A percentile compares a stretch with the other conserved stretches of the same genome.
phyloP scores from a whole-genome alignment of 257 asterid species.

The Vinca minor region DNA sequence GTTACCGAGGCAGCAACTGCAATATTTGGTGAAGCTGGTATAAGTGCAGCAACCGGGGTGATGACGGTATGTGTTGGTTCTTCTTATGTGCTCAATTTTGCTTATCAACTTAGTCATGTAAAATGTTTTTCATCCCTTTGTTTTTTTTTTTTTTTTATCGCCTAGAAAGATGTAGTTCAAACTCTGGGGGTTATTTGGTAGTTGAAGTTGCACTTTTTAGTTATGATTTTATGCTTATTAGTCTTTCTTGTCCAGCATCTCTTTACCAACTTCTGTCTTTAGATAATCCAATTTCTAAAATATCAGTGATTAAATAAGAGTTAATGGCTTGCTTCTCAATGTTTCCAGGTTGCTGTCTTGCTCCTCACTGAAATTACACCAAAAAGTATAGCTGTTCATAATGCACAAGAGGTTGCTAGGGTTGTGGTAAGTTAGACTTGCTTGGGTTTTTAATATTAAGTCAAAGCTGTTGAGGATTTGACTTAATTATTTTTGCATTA shows the following conservation, averaged over 20 bases:
- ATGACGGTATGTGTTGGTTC: conserved; percentile 68
- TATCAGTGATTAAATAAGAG: conserved; percentile 10
- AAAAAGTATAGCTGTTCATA: conserved; percentile 95
- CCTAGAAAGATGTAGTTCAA: not conserved
- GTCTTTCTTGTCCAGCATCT: not conserved
- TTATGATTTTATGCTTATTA: too few relatives aligned
- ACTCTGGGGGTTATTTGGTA: not conserved
- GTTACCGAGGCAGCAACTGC: conserved; percentile 97
- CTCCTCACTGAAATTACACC: conserved; percentile 99
- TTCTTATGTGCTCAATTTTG: not conserved
- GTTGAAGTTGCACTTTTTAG: not conserved
- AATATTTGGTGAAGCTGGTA: conserved; percentile 94
- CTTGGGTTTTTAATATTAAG: not conserved
- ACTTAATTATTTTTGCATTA: not conserved
- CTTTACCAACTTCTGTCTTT: not conserved
- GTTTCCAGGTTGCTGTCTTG: conserved; percentile 72
- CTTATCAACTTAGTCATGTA: not conserved
- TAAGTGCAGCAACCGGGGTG: conserved; percentile 94
- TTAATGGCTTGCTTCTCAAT: conserved; percentile 9
- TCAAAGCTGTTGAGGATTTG: not conserved
- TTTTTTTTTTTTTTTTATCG: not conserved
- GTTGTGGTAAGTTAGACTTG: conserved; percentile 76
- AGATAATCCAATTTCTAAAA: not conserved
- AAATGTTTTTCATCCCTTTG: not conserved
- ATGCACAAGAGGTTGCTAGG: conserved; percentile 93